Percentiles rank a stretch among this genome's conserved stretches.
These are phyloP conservation scores for Rhododendron henanense DNA, from an alignment of 148 eudicot species.

Conservation along the genomic window DNA sequence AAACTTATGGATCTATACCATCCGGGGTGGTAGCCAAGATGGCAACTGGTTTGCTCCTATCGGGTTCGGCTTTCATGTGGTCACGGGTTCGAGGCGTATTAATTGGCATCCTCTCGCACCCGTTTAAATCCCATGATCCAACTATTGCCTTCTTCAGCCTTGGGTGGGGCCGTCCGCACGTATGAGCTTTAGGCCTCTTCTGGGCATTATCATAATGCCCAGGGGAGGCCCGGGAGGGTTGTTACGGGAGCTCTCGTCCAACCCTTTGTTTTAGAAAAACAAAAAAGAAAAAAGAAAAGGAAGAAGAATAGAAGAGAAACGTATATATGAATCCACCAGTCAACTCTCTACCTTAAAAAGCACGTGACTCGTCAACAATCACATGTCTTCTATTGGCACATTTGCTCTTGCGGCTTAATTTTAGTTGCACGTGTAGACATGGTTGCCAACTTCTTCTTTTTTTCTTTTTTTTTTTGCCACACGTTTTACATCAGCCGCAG, in stretches of 20 bases:
- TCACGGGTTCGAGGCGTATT: background rate
- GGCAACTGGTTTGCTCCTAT: background rate
- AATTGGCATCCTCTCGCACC: background rate
- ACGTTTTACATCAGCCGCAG: too few relatives aligned
- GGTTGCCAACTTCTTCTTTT: background rate
- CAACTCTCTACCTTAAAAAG: background rate
- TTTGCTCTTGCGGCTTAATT: background rate
- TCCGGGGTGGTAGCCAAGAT: background rate
- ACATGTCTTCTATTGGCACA: background rate
- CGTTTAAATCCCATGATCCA: background rate
- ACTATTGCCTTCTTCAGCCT: background rate
- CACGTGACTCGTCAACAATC: background rate
- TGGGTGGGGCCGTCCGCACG: background rate
- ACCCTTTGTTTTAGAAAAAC: background rate
- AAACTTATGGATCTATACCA: too few relatives aligned
- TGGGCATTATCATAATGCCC: too few relatives aligned
- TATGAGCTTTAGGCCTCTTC: background rate
- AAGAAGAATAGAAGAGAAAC: too few relatives aligned
- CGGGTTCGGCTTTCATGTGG: background rate
- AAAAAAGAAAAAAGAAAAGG: too few relatives aligned
- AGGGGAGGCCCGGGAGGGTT: background rate
- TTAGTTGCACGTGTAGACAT: background rate
- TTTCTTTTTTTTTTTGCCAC: too few relatives aligned
- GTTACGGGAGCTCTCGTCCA: background rate
- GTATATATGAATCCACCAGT: background rate